Base-by-base conservation (phyloP, 129 eudicot genomes). In the Artemisia tridentata region DNA sequence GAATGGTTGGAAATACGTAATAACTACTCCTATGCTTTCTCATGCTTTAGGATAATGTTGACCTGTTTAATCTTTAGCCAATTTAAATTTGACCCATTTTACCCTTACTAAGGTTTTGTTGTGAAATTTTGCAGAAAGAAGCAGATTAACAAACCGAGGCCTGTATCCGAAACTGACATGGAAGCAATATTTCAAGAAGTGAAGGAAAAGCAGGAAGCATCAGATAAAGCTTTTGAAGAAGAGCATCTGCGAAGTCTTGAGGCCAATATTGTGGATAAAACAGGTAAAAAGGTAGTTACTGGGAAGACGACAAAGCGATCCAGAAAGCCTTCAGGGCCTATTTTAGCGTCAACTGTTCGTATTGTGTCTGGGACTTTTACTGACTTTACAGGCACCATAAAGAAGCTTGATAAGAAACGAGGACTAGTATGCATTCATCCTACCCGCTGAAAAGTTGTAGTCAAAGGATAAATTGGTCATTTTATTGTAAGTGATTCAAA, bases 1-100 rank as follows among this genome's bases (percentile, higher is more conserved):
- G 88, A 73, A 90, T 82, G 92, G 96, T 90, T 67, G 97, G 97
- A 81, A 95, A 86, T 77, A 86, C 78, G 96, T 95, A 88, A 67
- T 89, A 74, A 59, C 58, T 76, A 27, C 54, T 11, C 17, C 52
- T 72, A 59, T 38, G 45, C 10, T 38, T 38, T 38, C 45, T 27
- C 31, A 27, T 27, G 31, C 5, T 27, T 27, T 27, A 27, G 10
- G 45, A 38, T 10, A 38, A 38, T 38, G 45, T 38, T 38, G 9
- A 5, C 8, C 45, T 10, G 9, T 1, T 38, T 38, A 1, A 38
- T 6, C 8, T 38, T 38, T 38, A 6, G 45, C 45, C 45, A 38
- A 5, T 1, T 38, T 38, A 5, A 7, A 38, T 38, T 38, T 38
- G 45, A 38, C 45, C 10, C 31, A 27, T 27, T 27, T 27, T 27